Conservation (phyloP, 164 flowering plant genomes). For the Annona squamosa region DNA sequence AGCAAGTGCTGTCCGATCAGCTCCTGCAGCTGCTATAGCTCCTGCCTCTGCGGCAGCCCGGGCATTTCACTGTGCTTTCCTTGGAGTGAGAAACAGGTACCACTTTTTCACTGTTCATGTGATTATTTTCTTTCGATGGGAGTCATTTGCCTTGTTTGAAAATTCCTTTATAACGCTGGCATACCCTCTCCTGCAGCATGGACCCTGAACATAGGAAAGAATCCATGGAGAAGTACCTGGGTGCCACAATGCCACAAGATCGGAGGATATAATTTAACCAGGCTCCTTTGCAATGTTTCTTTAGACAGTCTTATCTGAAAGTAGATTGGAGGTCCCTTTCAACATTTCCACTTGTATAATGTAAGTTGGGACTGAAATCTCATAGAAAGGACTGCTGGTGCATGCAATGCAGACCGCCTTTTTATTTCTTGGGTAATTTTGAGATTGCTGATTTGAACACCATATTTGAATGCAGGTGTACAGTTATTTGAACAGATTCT, state of each 20-base stretch:
- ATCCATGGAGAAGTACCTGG: slow-evolving; percentile 81
- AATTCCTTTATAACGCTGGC: neutral
- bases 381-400: neutral
- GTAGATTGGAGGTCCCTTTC: neutral
- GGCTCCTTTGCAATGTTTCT: neutral
- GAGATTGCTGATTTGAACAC: neutral
- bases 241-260: slow-evolving; percentile 24
- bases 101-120: neutral
- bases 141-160: no score
- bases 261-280: slow-evolving; percentile 1
- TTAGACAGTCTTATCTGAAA: neutral
- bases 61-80: slow-evolving; percentile 81
- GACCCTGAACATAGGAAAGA: slow-evolving; percentile 90
- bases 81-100: slow-evolving; percentile 92
- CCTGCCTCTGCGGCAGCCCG: slow-evolving; percentile 86
- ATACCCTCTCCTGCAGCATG: slow-evolving; percentile 46
- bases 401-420: neutral
- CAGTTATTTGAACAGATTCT: slow-evolving; percentile 20
- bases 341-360: slow-evolving; percentile 11
- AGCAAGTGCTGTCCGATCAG: slow-evolving; percentile 72
- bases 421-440: neutral
- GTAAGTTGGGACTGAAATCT: slow-evolving; percentile 18
- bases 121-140: neutral
- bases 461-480: slow-evolving; percentile 32
- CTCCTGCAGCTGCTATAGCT: slow-evolving; percentile 89